Evolutionary conservation across 805 yeast species (phyloP).

Genomic region (Starmerella tilneyi): DNA sequence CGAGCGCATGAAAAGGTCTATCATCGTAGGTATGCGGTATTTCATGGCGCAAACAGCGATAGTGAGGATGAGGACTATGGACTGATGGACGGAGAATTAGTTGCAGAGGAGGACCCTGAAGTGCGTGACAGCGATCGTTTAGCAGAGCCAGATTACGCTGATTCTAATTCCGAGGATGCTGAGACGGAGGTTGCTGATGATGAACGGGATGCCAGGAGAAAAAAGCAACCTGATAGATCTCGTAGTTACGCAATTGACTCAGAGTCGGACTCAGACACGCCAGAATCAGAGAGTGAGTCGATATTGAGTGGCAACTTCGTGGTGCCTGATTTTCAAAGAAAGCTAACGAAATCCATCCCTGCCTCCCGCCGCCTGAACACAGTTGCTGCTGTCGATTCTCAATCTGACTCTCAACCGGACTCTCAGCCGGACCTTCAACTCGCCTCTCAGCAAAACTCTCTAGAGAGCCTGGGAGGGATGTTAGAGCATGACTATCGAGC

Average conservation of each 20-base stretch:
- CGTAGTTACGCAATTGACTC: background rate
- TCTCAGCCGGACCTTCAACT: background rate
- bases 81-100: constrained; percentile 1
- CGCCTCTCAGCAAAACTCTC: too few relatives aligned
- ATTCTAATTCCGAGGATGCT: too few relatives aligned
- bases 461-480: too few relatives aligned
- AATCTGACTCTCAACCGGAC: constrained; percentile 2
- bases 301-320: background rate
- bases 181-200: background rate
- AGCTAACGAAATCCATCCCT: constrained; percentile 7
- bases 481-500: too few relatives aligned
- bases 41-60: constrained; percentile 21
- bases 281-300: too few relatives aligned
- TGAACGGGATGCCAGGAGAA: background rate
- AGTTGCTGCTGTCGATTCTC: background rate
- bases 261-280: too few relatives aligned
- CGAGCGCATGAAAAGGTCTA: constrained; percentile 16
- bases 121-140: too few relatives aligned
- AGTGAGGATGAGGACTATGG: constrained; percentile 23
- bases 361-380: constrained; percentile 1
- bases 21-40: constrained; percentile 8
- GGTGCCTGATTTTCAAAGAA: background rate
- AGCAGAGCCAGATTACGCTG: too few relatives aligned
- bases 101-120: background rate
- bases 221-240: background rate